Evolutionary conservation across 495 filamentous ascomycete genomes (phyloP), one percentile per base, ranked within the genome.

Genomic region (Daldinia caldariorum): DNA sequence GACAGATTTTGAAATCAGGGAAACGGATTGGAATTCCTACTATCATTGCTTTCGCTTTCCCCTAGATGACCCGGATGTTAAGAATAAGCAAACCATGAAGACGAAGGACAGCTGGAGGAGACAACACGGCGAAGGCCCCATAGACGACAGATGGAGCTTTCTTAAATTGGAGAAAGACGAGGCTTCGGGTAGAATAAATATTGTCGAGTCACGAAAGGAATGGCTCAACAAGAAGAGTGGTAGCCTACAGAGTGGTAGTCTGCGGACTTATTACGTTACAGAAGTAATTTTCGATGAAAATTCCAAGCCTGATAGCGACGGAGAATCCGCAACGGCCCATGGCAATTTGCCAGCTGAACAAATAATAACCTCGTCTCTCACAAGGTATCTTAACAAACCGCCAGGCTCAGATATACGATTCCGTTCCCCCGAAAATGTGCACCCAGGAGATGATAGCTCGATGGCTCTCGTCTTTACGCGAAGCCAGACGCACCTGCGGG

Each of bases 61-160:
- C 22, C 82, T 88, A 31, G 63, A 73, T 8, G 69, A 76, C 0
- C 77, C 83, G 10, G 74, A 68, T 22, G 74, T 74, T 14, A 69
- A 75, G 4, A 62, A 63, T 0, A 32, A 73, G 2, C 75, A 86
- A 57, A 63, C 70, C 12, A 76, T 77, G 6, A 71, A 83, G 8
- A 71, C 78, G 20, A 75, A 77, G 2, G 71, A 79, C 22, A 82
- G 89, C 47, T 94, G 88, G 87, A 82, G 92, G 34, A 85, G 92
- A 49, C 80, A 89, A 59, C 89, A 93, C 65, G 78, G 77, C 9
- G 92, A 94, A 72, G 92, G 92, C 0, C 89, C 91, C 3, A 89
- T 94, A 61, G 89, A 93, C 69, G 90, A 94, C 72, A 84, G 89
- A 16, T 94, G 91, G 90, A 89, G 87, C 0, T 87, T 89, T 61